Evolutionary conservation across 1,284 basidiomycete species (phyloP).

Genomic region (Flammula alnicola): DNA sequence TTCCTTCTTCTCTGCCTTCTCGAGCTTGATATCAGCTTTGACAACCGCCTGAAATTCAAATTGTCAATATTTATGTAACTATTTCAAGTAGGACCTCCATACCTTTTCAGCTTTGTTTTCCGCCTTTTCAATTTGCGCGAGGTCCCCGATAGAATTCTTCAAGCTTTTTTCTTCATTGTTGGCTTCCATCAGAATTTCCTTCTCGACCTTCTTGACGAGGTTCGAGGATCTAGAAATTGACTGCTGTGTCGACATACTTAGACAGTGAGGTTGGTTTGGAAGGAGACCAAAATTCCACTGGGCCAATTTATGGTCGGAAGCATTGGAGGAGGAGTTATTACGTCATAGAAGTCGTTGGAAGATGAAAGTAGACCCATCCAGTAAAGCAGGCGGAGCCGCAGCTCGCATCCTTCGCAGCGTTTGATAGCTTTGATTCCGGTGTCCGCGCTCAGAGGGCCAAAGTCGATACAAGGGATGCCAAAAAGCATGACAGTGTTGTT

Average conservation of each 20-base stretch:
- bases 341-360: too few relatives aligned
- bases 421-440: too few relatives aligned
- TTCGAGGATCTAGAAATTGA: conserved; percentile 18
- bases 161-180: conserved; percentile 51
- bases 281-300: too few relatives aligned
- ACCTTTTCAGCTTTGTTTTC: conserved; percentile 50
- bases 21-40: conserved; percentile 48
- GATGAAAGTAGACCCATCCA: too few relatives aligned
- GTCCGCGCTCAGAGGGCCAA: too few relatives aligned
- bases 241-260: not conserved
- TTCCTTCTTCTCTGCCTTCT: conserved; percentile 52
- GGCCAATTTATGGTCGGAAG: too few relatives aligned
- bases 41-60: conserved; percentile 38
- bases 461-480: too few relatives aligned
- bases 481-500: too few relatives aligned
- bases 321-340: too few relatives aligned
- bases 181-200: conserved; percentile 48
- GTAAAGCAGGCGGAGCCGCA: too few relatives aligned
- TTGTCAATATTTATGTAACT: not conserved
- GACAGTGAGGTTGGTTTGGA: too few relatives aligned
- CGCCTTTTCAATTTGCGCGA: conserved; percentile 49
- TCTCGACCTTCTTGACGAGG: conserved; percentile 50
- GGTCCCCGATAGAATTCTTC: conserved; percentile 47
- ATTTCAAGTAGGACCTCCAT: not conserved
- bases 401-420: too few relatives aligned